Conservation (phyloP, 2,329 filamentous ascomycete species). For the Hymenoscyphus fructigenus region DNA sequence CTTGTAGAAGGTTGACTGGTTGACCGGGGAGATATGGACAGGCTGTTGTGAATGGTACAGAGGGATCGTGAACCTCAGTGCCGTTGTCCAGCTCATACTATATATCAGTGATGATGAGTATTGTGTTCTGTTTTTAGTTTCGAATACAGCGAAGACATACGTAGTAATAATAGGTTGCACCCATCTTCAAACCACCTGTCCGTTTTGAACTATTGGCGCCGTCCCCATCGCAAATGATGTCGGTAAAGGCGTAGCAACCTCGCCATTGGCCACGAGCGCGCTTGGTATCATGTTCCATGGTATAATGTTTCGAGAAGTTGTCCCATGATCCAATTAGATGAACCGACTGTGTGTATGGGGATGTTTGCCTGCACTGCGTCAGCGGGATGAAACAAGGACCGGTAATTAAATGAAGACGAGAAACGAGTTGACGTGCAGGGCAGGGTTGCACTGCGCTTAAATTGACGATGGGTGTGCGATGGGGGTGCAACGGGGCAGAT, state of each 20-base stretch:
- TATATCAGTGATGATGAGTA: conserved; percentile 21
- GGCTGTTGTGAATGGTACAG: conserved; percentile 69
- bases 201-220: conserved; percentile 54
- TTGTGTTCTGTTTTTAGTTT: conserved; percentile 34
- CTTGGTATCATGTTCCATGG: conserved; percentile 76
- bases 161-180: conserved; percentile 93
- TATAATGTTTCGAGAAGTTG: conserved; percentile 79
- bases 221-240: conserved; percentile 78
- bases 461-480: conserved; percentile 14
- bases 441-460: conserved; percentile 19
- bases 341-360: conserved; percentile 65
- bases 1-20: conserved; percentile 77
- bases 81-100: conserved; percentile 83
- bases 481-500: not conserved
- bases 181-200: conserved; percentile 84
- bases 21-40: conserved; percentile 90
- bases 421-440: conserved; percentile 20
- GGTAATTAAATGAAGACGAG: conserved; percentile 13
- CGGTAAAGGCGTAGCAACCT: conserved; percentile 81
- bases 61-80: conserved; percentile 72
- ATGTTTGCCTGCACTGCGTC: conserved; percentile 51
- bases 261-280: conserved; percentile 77
- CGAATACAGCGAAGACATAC: conserved; percentile 52
- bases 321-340: conserved; percentile 92
- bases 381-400: conserved; percentile 21